Conservation (phyloP, 2,329 filamentous ascomycete genomes). For the Nannizzia gypsea region DNA sequence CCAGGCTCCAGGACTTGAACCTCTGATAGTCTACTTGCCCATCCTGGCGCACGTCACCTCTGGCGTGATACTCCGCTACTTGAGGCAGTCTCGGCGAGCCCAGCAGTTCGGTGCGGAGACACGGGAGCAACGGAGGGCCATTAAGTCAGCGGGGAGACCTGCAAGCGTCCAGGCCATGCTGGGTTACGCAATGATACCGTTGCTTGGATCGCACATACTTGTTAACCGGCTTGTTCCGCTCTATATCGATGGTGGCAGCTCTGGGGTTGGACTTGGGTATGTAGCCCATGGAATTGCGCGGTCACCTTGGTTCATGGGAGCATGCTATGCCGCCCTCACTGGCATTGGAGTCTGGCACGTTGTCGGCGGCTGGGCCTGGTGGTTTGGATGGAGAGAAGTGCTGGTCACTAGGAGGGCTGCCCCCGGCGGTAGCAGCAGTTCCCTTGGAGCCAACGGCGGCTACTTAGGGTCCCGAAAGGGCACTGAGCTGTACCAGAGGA, state of each 20-base stretch:
- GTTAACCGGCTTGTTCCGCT: constrained; percentile 68
- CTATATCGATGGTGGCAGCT: constrained; percentile 67
- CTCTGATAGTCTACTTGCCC: constrained; percentile 64
- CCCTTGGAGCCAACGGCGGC: constrained; percentile 21
- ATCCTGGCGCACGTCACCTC: constrained; percentile 63
- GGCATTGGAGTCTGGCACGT: constrained; percentile 61
- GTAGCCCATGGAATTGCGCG: constrained; percentile 74
- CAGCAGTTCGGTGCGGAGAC: constrained; percentile 62
- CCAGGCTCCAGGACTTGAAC: constrained; percentile 70
- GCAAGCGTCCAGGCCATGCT: constrained; percentile 58
- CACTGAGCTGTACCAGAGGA: constrained; percentile 39
- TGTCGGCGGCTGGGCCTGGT: constrained; percentile 75
- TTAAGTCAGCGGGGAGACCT: constrained; percentile 37
- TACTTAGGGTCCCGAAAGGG: constrained; percentile 36
- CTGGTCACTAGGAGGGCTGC: constrained; percentile 21
- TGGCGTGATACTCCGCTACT: constrained; percentile 63
- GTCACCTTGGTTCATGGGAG: constrained; percentile 53
- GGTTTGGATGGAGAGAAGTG: constrained; percentile 49
- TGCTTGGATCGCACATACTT: constrained; percentile 59
- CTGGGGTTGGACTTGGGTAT: constrained; percentile 73
- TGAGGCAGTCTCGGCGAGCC: constrained; percentile 60
- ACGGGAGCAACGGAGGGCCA: constrained; percentile 34
- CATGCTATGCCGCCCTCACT: constrained; percentile 59
- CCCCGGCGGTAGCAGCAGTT: constrained; percentile 11
- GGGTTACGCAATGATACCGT: constrained; percentile 57